Percentiles rank a stretch among this genome's conserved stretches.
Evolutionary conservation across 2,329 filamentous ascomycete genomes (phyloP).

Genomic region (Corinectria fuckeliana): DNA sequence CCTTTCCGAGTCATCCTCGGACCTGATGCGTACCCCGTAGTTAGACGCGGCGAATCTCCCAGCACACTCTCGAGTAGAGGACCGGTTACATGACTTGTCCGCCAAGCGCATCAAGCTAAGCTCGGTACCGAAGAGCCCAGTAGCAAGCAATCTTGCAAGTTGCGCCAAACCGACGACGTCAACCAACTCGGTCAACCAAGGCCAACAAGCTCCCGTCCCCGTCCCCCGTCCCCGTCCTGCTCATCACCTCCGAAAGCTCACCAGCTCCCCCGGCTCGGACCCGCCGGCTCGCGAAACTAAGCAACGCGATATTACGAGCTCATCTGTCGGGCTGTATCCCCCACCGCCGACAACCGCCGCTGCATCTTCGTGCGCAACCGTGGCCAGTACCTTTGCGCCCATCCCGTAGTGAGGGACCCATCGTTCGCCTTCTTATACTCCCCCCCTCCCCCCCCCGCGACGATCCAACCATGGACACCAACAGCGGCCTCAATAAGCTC

Average conservation of each 20-base stretch:
- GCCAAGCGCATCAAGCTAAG: not conserved
- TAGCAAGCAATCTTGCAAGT: not conserved
- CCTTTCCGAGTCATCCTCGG: not conserved
- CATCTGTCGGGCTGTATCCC: slow-evolving; percentile 1
- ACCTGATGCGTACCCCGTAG: not conserved
- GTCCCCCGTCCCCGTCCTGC: no score
- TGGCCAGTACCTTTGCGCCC: slow-evolving; percentile 18
- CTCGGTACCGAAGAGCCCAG: not conserved
- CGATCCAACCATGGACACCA: slow-evolving; percentile 33
- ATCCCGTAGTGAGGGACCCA: slow-evolving; percentile 8
- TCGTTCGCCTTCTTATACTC: slow-evolving; percentile 6
- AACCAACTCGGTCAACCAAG: slow-evolving; percentile 16
- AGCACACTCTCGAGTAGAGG: no score
- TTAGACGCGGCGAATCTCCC: no score
- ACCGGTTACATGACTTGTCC: not conserved
- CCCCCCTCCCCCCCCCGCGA: not conserved
- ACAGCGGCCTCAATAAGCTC: slow-evolving; percentile 56
- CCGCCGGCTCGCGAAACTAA: slow-evolving; percentile 20
- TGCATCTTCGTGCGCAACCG: slow-evolving; percentile 21
- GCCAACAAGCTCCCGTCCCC: no score
- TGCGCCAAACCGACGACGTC: slow-evolving; percentile 32
- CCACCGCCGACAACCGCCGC: slow-evolving; percentile 11
- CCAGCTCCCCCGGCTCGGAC: slow-evolving; percentile 12
- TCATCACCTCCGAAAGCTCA: slow-evolving; percentile 1
- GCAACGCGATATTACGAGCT: slow-evolving; percentile 18